phyloP scores from a whole-genome alignment of 345 rosid species.

The Noccaea bulbosa region DNA sequence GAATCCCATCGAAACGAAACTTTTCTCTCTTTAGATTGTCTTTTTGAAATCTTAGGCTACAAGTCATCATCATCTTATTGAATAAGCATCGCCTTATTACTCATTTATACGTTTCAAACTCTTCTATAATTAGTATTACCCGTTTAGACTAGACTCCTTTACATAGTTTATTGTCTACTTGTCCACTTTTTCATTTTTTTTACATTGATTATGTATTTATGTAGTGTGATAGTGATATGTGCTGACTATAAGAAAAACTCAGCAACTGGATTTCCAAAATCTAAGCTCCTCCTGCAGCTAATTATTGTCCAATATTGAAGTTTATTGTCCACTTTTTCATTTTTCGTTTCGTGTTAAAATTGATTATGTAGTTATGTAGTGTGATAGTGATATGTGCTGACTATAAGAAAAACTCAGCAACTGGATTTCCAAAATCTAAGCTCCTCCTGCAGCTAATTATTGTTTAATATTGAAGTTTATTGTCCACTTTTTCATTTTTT shows the following conservation, averaged over 20 bases:
- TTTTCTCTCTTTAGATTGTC: not conserved
- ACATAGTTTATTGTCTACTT: slow-evolving; percentile 3
- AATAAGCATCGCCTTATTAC: not conserved
- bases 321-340: not conserved
- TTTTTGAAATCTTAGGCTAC: not conserved
- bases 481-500: not conserved
- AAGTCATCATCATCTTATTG: not conserved
- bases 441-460: not conserved
- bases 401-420: not conserved
- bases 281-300: not conserved
- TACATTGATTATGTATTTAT: not conserved
- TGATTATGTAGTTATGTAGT: not conserved
- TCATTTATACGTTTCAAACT: slow-evolving; percentile 1
- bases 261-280: not conserved
- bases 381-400: not conserved
- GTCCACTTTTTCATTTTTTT: not conserved
- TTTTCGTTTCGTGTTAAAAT: not conserved
- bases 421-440: not conserved
- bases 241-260: not conserved
- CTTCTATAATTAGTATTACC: not conserved
- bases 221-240: not conserved
- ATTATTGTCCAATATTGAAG: no score
- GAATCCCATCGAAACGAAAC: not conserved
- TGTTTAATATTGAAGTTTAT: not conserved
- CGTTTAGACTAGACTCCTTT: not conserved